Base-by-base conservation (phyloP, 192 early-diverging fungal species). In the Coemansia sp. region DNA sequence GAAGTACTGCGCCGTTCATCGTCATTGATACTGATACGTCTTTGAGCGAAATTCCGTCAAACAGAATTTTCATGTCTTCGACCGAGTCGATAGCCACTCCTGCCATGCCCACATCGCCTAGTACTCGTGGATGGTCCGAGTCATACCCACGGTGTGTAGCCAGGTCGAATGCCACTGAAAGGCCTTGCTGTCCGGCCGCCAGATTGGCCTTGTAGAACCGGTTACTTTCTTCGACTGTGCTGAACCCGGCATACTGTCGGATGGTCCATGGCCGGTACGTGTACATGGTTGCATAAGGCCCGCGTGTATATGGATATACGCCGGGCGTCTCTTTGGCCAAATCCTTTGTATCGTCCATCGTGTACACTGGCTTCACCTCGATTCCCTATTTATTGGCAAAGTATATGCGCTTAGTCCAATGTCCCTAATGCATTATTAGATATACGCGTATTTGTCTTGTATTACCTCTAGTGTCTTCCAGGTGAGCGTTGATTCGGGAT, bases 1-100 rank as follows among this genome's bases (percentile, higher is more conserved):
- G 93, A 66, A 94, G 73, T 49, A 94, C 92, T 10, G 93, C 93
- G n/a, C 93, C 93, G 71, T 94, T 94, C 93, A 94, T 94, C 8
- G 93, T 94, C 93, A 94, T 94, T 2, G 91, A 93, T 7, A 94
- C 93, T 4, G 92, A 93, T 77, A 94, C 93, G 65, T 90, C 91
- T 70, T 91, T 92, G 43, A 94, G 85, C 49, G 93, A 90, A 60
- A 94, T 94, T 5, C 89, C 91, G 64, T 92, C 87, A 79, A 94
- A 94, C 59, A 94, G 67, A 65, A 92, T 89, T 85, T 93, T 93
- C 92, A 93, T 93, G 75, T 94, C 93, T 72, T 94, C 93, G 12
- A 94, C 89, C 10, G 91, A 87, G 69, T 94, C 93, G 67, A 94
- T 94, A 14, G 93, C 93, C 37, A 94, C 93, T 57, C 93, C 93